These are phyloP conservation scores for Calendula officinalis DNA, from an alignment of 129 eudicot species.

Conservation along the genomic window DNA sequence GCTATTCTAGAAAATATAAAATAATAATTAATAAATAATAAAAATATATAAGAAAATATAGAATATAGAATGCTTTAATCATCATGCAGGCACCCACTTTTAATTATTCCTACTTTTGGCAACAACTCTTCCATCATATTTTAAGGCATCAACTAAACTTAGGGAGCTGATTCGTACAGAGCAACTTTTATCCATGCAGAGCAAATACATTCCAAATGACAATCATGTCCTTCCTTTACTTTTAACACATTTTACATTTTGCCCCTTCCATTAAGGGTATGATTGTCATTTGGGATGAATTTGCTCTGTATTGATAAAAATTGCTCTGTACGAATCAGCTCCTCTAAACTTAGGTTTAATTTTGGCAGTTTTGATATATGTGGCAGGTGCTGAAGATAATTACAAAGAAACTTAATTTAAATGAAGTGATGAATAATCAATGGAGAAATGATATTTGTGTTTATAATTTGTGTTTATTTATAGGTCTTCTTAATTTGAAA, in stretches of 20 bases:
- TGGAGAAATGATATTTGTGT: neutral
- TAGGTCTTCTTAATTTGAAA: too few species aligned
- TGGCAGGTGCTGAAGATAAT: slow-evolving; percentile 41
- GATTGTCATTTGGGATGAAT: too few species aligned
- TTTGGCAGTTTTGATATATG: slow-evolving; percentile 23
- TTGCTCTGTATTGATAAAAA: too few species aligned
- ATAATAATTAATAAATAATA: neutral
- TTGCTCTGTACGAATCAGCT: too few species aligned
- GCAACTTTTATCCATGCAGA: too few species aligned
- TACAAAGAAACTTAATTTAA: slow-evolving; percentile 45
- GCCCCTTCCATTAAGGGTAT: too few species aligned
- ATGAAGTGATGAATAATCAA: slow-evolving; percentile 54
- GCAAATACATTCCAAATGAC: too few species aligned
- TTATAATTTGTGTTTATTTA: too few species aligned
- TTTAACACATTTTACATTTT: too few species aligned
- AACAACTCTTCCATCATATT: slow-evolving; percentile 43
- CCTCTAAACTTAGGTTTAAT: slow-evolving; percentile 40
- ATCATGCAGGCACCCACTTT: slow-evolving; percentile 73
- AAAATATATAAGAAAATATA: slow-evolving; percentile 3
- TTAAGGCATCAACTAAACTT: slow-evolving; percentile 35
- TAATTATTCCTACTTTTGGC: slow-evolving; percentile 68
- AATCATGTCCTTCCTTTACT: too few species aligned
- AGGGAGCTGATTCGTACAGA: too few species aligned
- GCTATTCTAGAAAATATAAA: neutral
- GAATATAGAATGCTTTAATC: slow-evolving; percentile 53